Evolutionary conservation across 495 filamentous ascomycete species (phyloP), one percentile per base, ranked within the genome.

Genomic region (Xylaria intraflava): DNA sequence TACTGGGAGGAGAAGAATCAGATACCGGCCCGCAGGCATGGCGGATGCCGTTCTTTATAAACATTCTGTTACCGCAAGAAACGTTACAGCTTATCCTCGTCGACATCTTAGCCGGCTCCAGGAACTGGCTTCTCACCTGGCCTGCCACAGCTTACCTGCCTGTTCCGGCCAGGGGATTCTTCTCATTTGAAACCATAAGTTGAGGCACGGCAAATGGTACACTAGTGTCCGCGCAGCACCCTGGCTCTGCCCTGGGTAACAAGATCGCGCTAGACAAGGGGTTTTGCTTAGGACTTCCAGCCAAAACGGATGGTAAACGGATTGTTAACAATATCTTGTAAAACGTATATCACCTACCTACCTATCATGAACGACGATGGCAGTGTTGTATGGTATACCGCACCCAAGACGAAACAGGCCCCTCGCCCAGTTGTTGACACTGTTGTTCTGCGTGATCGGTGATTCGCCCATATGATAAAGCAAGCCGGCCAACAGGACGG

Each of bases 221-320:
- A 45, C 27, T 29, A 29, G 27, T 29, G 27, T 29, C 27, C 27
- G 49, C 10, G 22, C 22, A 14, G 12, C 23, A 26, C 19, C 49
- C 41, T 43, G 49, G 49, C 39, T 10, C 14, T 44, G 26, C 49
- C 40, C 29, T 52, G 30, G 14, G n/a, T 26, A 12, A 14, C 33
- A 36, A 52, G 49, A 52, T 52, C 40, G 40, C 49, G 9, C 49
- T 52, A 52, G 49, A 44, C 49, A 43, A 44, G 39, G 40, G 49
- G 44, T 52, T 38, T 51, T 5, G 14, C 38, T 20, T 36, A 38
- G 43, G 7, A 51, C 26, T 14, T 51, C 36, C 33, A 27, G 24
- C 27, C 26, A 33, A 31, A 36, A 38, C 36, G 26, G 43, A 38
- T 51, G 17, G 43, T 42, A 51, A 51, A 27, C 49, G 24, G 49